phyloP scores from a whole-genome alignment of 2,329 filamentous ascomycete genomes.

The Aspergillus pseudotamarii region DNA sequence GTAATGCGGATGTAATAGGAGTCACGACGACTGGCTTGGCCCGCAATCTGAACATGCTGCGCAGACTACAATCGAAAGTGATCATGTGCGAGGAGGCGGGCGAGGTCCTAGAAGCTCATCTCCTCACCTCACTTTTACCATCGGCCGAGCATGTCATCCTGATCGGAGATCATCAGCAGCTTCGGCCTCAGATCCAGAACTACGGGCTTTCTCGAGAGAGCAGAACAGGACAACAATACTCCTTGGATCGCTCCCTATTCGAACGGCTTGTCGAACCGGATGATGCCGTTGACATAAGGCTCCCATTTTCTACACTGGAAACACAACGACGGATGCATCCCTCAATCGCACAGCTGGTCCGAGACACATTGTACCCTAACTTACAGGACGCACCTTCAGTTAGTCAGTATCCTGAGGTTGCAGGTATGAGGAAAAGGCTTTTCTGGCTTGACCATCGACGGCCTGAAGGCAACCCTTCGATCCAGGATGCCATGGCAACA shows the following conservation, averaged over 20 bases:
- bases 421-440: slow-evolving; percentile 51
- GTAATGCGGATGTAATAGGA: slow-evolving; percentile 54
- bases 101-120: slow-evolving; percentile 47
- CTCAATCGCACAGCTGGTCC: slow-evolving; percentile 61
- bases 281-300: slow-evolving; percentile 15
- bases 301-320: slow-evolving; percentile 52
- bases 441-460: slow-evolving; percentile 57
- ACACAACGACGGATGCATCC: slow-evolving; percentile 69
- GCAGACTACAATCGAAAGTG: slow-evolving; percentile 45
- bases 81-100: slow-evolving; percentile 49
- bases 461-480: slow-evolving; percentile 38
- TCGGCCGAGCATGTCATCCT: slow-evolving; percentile 46
- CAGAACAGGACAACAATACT: slow-evolving; percentile 39
- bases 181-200: slow-evolving; percentile 45
- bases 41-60: slow-evolving; percentile 47
- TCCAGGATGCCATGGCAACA: slow-evolving; percentile 30
- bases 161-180: slow-evolving; percentile 50
- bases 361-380: slow-evolving; percentile 59
- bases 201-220: slow-evolving; percentile 40
- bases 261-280: slow-evolving; percentile 50
- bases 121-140: slow-evolving; percentile 45
- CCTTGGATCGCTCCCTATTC: slow-evolving; percentile 55
- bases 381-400: slow-evolving; percentile 55
- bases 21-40: slow-evolving; percentile 58
- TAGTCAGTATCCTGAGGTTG: slow-evolving; percentile 43